Base-by-base conservation (phyloP, 106 monocot species). In the Alisma plantagoaquatica region DNA sequence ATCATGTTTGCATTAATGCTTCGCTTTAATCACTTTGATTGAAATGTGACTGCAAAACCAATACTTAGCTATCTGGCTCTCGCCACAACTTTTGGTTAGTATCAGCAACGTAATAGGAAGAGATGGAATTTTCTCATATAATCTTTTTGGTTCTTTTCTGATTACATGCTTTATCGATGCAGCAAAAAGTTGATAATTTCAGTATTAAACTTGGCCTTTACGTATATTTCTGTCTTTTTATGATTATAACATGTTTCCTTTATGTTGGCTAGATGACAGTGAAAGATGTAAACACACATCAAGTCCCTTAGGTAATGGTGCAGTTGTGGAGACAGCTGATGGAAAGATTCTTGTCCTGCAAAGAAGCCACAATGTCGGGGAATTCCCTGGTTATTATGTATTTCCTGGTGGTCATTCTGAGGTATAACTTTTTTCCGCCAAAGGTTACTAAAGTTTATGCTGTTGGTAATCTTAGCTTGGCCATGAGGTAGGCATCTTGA, bases 391-490 rank as follows among this genome's bases (percentile, higher is more conserved):
- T 41, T 81, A 84, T 38, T 96, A 67, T 63, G 96, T 96, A 53
- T 96, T 96, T 54, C 96, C 96, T 53, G 96, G 96, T 53, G 96
- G 96, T 4, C 96, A 96, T 61, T 85, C 96, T 33, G 96, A 96
- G 96, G 96, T 96, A 81, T 38, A 38, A 38, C 9, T 38, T n/a
- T n/a, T n/a, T n/a, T n/a, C n/a, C n/a, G n/a, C n/a, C n/a, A n/a
- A n/a, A n/a, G n/a, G n/a, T n/a, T n/a, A n/a, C n/a, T n/a, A n/a
- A n/a, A n/a, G n/a, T n/a, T n/a, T n/a, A n/a, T n/a, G n/a, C n/a
- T n/a, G n/a, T n/a, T n/a, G n/a, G n/a, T n/a, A n/a, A n/a, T n/a
- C n/a, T n/a, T n/a, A n/a, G n/a, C n/a, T n/a, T n/a, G n/a, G n/a
- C n/a, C n/a, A n/a, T n/a, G n/a, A n/a, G n/a, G n/a, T n/a, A n/a